Evolutionary conservation across 192 early-diverging fungal species (phyloP), one percentile per base, ranked within the genome.

Genomic region (Powellomyces hirtus): DNA sequence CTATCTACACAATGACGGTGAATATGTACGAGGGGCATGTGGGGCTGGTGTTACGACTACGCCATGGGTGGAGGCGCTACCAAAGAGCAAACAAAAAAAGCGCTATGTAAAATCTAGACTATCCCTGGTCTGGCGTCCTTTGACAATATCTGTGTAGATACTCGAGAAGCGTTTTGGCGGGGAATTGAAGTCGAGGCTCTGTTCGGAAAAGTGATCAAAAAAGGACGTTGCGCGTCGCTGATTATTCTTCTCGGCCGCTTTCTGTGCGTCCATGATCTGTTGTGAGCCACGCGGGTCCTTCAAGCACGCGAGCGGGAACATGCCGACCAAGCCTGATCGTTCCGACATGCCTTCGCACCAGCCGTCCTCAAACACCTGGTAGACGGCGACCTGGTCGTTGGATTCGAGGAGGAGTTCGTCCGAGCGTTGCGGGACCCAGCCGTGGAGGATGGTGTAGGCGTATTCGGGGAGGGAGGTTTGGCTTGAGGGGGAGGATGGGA

Each of bases 311-410:
- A 60, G 38, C 6, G 75, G 75, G 52, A 76, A 76, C 58, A 72
- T 68, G 14, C 75, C 75, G 27, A 29, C 53, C 27, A 56, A 31
- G 6, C 53, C 53, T 22, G 31, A 49, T 5, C 59, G 56, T n/a
- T 50, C 52, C 34, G 38, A 53, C 18, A 66, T 35, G 4, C 75
- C 75, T 44, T 72, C 75, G 34, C 75, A 76, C 75, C 75, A 76
- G 16, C 59, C 59, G 50, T 76, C 75, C 26, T 68, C 66, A 68
- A 72, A 76, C 18, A 76, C 66, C 59, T 76, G 75, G 42, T 62
- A 66, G 14, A 76, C 66, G 38, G 58, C 64, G n/a, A 76, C 75
- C 30, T 38, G 38, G 55, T 76, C 75, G 10, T 59, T 58, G 1
- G 55, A 38, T 16, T 62, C 52, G 31, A 76, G 70, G 8, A 35